These are phyloP conservation scores for Aureobasidium namibiae DNA, from an alignment of 2,329 filamentous ascomycete species.

Conservation along the genomic window DNA sequence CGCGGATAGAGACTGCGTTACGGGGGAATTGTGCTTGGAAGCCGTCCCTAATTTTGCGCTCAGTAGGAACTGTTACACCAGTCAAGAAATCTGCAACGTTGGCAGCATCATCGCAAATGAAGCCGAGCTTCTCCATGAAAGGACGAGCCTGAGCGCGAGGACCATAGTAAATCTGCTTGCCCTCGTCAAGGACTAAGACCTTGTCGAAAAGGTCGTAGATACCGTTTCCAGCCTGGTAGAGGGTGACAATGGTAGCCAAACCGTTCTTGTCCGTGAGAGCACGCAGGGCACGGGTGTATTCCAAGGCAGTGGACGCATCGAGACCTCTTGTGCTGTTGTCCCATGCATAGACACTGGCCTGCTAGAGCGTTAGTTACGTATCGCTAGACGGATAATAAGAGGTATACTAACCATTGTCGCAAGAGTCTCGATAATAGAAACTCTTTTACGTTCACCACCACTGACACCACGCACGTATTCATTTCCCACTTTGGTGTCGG, in stretches of 20 bases:
- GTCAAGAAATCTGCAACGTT: constrained; percentile 61
- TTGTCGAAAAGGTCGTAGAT: constrained; percentile 66
- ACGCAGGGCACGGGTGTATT: constrained; percentile 51
- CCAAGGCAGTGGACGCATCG: constrained; percentile 55
- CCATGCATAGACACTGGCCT: constrained; percentile 54
- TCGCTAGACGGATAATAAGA: too few relatives aligned
- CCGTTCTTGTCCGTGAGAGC: constrained; percentile 56
- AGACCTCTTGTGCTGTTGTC: constrained; percentile 60
- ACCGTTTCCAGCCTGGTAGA: constrained; percentile 63
- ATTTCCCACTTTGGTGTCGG: constrained; percentile 60
- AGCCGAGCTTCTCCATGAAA: constrained; percentile 59
- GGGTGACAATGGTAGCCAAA: constrained; percentile 52
- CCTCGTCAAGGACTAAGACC: constrained; percentile 58
- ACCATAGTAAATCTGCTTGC: constrained; percentile 59
- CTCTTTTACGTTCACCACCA: constrained; percentile 61
- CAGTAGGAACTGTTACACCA: constrained; percentile 51
- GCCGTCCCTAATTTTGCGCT: constrained; percentile 36
- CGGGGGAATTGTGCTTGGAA: constrained; percentile 38
- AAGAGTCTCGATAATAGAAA: constrained; percentile 59
- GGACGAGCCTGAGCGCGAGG: constrained; percentile 49
- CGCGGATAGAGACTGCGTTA: constrained; percentile 36
- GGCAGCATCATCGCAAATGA: constrained; percentile 52
- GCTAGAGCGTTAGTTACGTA: too few relatives aligned
- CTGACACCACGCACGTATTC: constrained; percentile 59
- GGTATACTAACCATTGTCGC: constrained; percentile 35